Conservation (phyloP, 148 eudicot species). For the Hydrangea macrophylla region DNA sequence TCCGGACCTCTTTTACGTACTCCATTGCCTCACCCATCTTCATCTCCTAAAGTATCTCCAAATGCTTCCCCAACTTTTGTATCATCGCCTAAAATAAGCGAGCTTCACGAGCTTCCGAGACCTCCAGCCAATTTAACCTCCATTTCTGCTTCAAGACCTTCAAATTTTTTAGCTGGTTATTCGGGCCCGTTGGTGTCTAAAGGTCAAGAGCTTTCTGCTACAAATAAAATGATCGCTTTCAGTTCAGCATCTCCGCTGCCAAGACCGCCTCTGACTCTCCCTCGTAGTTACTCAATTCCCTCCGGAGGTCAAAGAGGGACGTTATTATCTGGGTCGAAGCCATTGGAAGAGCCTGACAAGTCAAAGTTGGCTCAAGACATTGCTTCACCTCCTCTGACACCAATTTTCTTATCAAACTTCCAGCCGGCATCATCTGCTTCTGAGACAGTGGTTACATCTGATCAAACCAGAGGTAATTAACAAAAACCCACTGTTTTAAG, state of each 20-base stretch:
- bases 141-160: slow-evolving; percentile 21
- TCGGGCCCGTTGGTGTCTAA: slow-evolving; percentile 66
- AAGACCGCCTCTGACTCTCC: slow-evolving; percentile 30
- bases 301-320: slow-evolving; percentile 32
- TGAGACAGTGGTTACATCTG: background rate
- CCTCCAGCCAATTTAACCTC: slow-evolving; percentile 47
- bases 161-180: slow-evolving; percentile 41
- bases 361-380: slow-evolving; percentile 21
- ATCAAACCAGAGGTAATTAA: slow-evolving; percentile 25
- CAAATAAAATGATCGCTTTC: slow-evolving; percentile 18
- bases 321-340: slow-evolving; percentile 21
- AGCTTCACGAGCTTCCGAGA: slow-evolving; percentile 94
- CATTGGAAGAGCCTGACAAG: slow-evolving; percentile 20
- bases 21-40: slow-evolving; percentile 37
- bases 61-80: slow-evolving; percentile 42
- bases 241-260: slow-evolving; percentile 42
- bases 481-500: background rate
- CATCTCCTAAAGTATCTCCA: slow-evolving; percentile 47
- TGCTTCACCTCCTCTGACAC: slow-evolving; percentile 53
- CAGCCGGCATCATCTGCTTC: slow-evolving; percentile 27
- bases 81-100: slow-evolving; percentile 69
- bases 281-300: slow-evolving; percentile 44
- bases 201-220: slow-evolving; percentile 30
- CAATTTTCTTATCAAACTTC: slow-evolving; percentile 29
- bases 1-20: slow-evolving; percentile 62